Percentiles rank a stretch among this genome's conserved stretches.
These are phyloP conservation scores for Aspergillus ruber DNA, from an alignment of 2,329 filamentous ascomycete genomes.

Conservation along the genomic window DNA sequence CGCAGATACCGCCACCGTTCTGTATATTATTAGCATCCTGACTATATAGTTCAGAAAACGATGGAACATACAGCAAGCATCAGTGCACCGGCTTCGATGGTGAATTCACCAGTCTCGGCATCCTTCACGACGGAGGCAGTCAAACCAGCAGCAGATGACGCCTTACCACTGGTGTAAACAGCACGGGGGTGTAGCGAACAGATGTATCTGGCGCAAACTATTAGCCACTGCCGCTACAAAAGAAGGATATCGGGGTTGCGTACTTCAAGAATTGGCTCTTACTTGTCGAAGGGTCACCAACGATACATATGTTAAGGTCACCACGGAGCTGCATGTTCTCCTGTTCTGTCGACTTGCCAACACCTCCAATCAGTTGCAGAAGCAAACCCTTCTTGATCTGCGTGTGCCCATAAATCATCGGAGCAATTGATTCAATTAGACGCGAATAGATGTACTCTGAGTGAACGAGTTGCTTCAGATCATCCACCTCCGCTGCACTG, in stretches of 20 bases:
- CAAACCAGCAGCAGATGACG: slow-evolving; percentile 92
- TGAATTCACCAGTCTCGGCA: slow-evolving; percentile 97
- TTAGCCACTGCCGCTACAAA: not conserved
- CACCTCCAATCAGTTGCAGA: slow-evolving; percentile 91
- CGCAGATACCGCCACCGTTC: slow-evolving; percentile 85
- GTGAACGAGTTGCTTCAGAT: slow-evolving; percentile 88
- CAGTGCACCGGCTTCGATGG: slow-evolving; percentile 93
- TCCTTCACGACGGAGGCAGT: slow-evolving; percentile 97
- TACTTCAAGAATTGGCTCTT: slow-evolving; percentile 95
- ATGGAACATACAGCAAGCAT: slow-evolving; percentile 68
- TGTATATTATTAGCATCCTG: slow-evolving; percentile 10
- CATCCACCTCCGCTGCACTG: slow-evolving; percentile 79
- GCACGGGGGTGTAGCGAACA: slow-evolving; percentile 94
- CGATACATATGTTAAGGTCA: slow-evolving; percentile 97
- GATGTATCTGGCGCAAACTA: slow-evolving; percentile 56
- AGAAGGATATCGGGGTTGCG: slow-evolving; percentile 14
- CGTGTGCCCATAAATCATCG: slow-evolving; percentile 94
- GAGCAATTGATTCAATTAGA: slow-evolving; percentile 86
- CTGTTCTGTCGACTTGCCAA: slow-evolving; percentile 73
- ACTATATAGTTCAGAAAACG: not conserved
- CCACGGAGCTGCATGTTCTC: slow-evolving; percentile 95
- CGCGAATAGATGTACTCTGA: slow-evolving; percentile 91
- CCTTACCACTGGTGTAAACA: slow-evolving; percentile 96
- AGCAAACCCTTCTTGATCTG: slow-evolving; percentile 96
- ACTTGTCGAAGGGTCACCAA: slow-evolving; percentile 92